Percentiles rank a stretch among this genome's conserved stretches.
Evolutionary conservation across 257 asterid genomes (phyloP).

Genomic region (Solanum raphanifolium): DNA sequence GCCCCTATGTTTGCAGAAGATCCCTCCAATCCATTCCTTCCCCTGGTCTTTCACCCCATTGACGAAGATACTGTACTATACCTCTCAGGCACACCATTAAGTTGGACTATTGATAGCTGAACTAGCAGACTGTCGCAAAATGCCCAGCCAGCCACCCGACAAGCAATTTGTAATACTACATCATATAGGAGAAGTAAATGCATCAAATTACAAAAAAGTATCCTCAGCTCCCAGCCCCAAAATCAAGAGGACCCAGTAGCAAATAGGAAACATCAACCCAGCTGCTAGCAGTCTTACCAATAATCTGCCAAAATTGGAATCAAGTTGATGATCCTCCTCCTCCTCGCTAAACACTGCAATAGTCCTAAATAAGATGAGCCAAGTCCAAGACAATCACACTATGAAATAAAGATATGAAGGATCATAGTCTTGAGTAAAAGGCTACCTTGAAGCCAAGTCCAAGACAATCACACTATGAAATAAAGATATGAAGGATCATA

Average conservation of each 20-base stretch:
- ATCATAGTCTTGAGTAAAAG: background rate
- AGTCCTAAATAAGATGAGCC: constrained; percentile 19
- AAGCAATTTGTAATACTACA: background rate
- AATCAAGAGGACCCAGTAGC: constrained; percentile 1
- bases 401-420: background rate
- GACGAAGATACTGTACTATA: background rate
- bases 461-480: background rate
- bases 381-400: background rate
- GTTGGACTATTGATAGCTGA: background rate
- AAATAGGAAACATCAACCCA: background rate
- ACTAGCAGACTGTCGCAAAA: background rate
- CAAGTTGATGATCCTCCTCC: constrained; percentile 43
- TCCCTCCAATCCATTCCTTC: background rate
- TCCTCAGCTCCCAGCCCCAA: background rate
- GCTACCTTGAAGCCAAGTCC: background rate
- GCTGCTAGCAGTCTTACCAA: constrained; percentile 50
- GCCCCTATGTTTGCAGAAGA: background rate
- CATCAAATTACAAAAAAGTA: background rate
- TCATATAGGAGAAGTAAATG: background rate
- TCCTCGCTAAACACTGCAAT: constrained; percentile 35
- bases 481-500: background rate
- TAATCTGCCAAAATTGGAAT: constrained; percentile 63
- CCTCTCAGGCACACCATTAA: background rate
- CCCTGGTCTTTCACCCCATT: background rate
- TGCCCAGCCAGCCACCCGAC: background rate